These are phyloP conservation scores for Ehretia macrophylla DNA, from an alignment of 257 asterid species.

Conservation along the genomic window DNA sequence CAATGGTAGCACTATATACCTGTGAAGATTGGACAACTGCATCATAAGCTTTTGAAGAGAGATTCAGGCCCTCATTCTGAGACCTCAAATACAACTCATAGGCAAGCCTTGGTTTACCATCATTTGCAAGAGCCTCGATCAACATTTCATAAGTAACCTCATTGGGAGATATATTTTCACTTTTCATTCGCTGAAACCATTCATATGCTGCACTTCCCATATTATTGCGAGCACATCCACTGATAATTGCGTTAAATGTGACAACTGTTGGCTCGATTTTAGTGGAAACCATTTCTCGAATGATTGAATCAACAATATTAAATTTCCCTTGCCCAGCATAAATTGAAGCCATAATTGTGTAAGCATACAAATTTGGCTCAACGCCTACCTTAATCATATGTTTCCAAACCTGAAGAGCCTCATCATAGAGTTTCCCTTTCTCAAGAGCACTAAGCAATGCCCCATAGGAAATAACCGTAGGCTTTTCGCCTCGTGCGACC, in stretches of 20 bases:
- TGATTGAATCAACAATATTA: conserved; percentile 49
- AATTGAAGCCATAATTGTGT: conserved; percentile 89
- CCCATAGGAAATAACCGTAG: conserved; percentile 78
- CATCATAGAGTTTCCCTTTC: conserved; percentile 85
- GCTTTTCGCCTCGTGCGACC: conserved; percentile 84
- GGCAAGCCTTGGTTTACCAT: conserved; percentile 86
- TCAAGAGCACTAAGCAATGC: conserved; percentile 93
- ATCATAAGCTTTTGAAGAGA: conserved; percentile 73
- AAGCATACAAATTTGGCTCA: conserved; percentile 68
- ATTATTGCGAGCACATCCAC: conserved; percentile 48
- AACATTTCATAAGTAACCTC: conserved; percentile 70
- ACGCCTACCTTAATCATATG: conserved; percentile 76
- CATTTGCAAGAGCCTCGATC: conserved; percentile 69
- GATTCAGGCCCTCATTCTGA: conserved; percentile 53
- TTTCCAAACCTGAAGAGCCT: conserved; percentile 81
- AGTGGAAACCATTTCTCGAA: conserved; percentile 50
- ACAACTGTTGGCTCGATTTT: conserved; percentile 80
- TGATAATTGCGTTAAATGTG: conserved; percentile 86
- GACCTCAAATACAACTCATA: conserved; percentile 68
- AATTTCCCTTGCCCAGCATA: conserved; percentile 59
- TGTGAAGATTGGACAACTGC: conserved; percentile 43
- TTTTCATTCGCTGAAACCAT: conserved; percentile 76
- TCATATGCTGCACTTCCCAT: conserved; percentile 57
- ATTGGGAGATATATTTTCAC: conserved; percentile 48
- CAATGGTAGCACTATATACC: conserved; percentile 48